Conservation (phyloP, 768 basidiomycete genomes). For the Gloeostereum incarnatum region DNA sequence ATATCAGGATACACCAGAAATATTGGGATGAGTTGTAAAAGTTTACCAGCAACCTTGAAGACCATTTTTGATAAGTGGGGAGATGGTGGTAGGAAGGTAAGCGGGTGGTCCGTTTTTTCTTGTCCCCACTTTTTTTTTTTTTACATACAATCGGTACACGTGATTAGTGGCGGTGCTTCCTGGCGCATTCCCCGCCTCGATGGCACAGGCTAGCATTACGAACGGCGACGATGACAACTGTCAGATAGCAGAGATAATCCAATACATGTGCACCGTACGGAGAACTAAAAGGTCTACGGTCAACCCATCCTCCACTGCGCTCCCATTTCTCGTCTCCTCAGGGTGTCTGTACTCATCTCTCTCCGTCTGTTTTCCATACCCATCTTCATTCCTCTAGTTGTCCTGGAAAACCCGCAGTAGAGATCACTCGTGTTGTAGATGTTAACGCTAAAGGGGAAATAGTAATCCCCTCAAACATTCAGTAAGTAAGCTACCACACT, state of each 20-base stretch:
- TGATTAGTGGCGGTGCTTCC: conserved; percentile 10
- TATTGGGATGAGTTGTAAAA: background rate
- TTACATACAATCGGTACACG: conserved; percentile 19
- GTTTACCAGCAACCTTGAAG: conserved; percentile 84
- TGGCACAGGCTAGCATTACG: too few species aligned
- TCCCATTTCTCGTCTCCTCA: conserved; percentile 69
- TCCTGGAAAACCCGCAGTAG: conserved; percentile 51
- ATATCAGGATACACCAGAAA: conserved; percentile 7
- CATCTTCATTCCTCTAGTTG: conserved; percentile 36
- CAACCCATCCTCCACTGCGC: conserved; percentile 43
- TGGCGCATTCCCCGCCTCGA: too few species aligned
- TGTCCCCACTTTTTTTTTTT: conserved; percentile 15
- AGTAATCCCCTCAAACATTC: conserved; percentile 31
- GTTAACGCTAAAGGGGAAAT: conserved; percentile 44
- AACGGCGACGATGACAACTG: too few species aligned
- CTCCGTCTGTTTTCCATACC: conserved; percentile 7
- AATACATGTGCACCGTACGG: conserved; percentile 65
- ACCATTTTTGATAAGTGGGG: conserved; percentile 41
- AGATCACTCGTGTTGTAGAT: conserved; percentile 52
- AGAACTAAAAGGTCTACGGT: conserved; percentile 20
- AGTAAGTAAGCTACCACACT: conserved; percentile 17
- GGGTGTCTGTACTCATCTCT: conserved; percentile 37
- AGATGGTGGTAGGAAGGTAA: too few species aligned
- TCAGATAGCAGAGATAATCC: conserved; percentile 60
- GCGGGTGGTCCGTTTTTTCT: too few species aligned